phyloP scores from a whole-genome alignment of 345 rosid species.

The Psidium guajava region DNA sequence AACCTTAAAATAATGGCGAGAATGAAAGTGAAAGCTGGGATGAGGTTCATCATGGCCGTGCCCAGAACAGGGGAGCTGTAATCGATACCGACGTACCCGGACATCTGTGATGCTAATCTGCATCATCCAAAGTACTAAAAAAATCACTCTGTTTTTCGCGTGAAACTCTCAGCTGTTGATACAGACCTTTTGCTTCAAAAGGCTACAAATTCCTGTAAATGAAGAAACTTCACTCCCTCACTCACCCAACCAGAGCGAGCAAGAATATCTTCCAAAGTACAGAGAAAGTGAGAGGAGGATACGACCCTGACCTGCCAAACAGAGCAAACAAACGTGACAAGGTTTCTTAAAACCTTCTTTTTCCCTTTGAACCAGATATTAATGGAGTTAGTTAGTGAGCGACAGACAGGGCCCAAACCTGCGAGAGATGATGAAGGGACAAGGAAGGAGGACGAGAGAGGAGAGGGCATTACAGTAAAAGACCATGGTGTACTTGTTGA shows the following conservation, averaged over 20 bases:
- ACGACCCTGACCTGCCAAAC: neutral
- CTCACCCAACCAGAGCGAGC: constrained; percentile 10
- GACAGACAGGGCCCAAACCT: neutral
- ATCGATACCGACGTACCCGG: constrained; percentile 3
- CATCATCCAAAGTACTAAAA: neutral
- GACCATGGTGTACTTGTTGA: constrained; percentile 29
- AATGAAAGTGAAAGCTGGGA: constrained; percentile 13
- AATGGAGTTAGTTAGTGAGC: neutral
- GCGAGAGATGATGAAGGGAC: constrained; percentile 19
- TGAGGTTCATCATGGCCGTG: constrained; percentile 13
- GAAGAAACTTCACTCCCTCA: neutral
- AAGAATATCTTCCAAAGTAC: constrained; percentile 1
- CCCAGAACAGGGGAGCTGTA: constrained; percentile 16
- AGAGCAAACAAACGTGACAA: neutral
- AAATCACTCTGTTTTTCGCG: neutral
- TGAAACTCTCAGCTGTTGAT: neutral
- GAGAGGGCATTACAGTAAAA: constrained; percentile 30
- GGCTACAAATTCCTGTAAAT: neutral
- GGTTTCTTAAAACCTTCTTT: neutral
- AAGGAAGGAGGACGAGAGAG: constrained; percentile 29
- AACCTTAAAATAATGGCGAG: constrained; percentile 10
- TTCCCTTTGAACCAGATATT: neutral
- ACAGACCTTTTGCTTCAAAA: neutral
- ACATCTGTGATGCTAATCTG: neutral
- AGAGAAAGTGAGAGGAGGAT: constrained; percentile 24